These are phyloP conservation scores for Coemansia sp. DNA, from an alignment of 192 early-diverging fungal genomes.

Conservation along the genomic window DNA sequence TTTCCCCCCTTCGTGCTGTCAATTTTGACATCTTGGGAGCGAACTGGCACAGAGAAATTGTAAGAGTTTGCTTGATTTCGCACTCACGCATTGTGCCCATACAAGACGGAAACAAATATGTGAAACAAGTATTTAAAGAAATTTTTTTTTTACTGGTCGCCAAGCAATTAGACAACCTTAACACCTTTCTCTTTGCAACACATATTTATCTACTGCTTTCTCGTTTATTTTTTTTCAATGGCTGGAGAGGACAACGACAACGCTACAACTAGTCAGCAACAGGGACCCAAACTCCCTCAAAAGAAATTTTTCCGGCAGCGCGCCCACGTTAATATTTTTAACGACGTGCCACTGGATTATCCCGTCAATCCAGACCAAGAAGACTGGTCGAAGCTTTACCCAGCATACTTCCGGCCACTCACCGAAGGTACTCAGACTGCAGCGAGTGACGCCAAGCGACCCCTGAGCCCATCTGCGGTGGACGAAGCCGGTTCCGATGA, in stretches of 20 bases:
- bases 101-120: not conserved
- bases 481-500: not conserved
- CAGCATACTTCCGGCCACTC: conserved; percentile 52
- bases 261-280: not conserved
- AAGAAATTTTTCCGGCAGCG: conserved; percentile 85
- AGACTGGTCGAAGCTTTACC: conserved; percentile 91
- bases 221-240: conserved; percentile 9
- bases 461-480: conserved; percentile 14
- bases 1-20: too few species aligned
- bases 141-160: too few species aligned
- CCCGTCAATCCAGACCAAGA: conserved; percentile 74
- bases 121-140: not conserved
- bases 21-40: too few species aligned
- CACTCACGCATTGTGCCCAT: not conserved
- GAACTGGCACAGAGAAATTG: too few species aligned
- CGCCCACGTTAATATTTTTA: conserved; percentile 97
- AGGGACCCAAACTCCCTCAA: conserved; percentile 55
- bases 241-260: conserved; percentile 6
- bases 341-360: conserved; percentile 92
- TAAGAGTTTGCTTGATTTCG: too few species aligned
- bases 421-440: conserved; percentile 4
- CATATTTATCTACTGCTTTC: not conserved
- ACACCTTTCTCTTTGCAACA: not conserved
- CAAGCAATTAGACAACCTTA: not conserved
- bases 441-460: conserved; percentile 18